phyloP scores from a whole-genome alignment of 2,329 filamentous ascomycete genomes.

The Hysterium pulicare region DNA sequence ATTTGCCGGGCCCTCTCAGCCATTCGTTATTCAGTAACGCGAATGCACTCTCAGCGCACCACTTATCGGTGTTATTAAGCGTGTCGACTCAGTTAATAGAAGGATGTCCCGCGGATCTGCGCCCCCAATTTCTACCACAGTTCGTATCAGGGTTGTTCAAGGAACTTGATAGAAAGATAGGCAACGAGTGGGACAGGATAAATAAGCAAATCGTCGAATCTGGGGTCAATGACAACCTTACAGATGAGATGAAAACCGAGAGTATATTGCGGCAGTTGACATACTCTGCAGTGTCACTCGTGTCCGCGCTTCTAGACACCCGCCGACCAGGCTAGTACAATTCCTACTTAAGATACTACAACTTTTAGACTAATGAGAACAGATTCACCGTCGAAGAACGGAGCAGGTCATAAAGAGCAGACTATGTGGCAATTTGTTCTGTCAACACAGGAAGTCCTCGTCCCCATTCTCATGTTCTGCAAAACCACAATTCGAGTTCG shows the following conservation, averaged over 20 bases:
- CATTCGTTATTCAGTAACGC: conserved; percentile 81
- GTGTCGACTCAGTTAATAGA: conserved; percentile 86
- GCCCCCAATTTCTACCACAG: conserved; percentile 78
- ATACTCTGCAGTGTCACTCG: conserved; percentile 86
- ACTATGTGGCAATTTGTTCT: conserved; percentile 81
- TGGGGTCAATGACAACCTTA: conserved; percentile 70
- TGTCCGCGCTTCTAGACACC: conserved; percentile 83
- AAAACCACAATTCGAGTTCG: conserved; percentile 86
- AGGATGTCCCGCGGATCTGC: conserved; percentile 77
- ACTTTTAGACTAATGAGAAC: conserved; percentile 7
- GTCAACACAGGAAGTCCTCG: conserved; percentile 71
- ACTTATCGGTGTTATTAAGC: conserved; percentile 89
- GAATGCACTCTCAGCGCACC: conserved; percentile 80
- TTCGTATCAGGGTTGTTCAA: conserved; percentile 78
- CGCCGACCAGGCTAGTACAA: conserved; percentile 54
- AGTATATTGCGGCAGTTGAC: conserved; percentile 92
- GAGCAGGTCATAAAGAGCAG: conserved; percentile 41
- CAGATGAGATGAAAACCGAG: conserved; percentile 97
- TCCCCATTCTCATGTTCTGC: conserved; percentile 87
- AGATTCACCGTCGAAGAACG: conserved; percentile 29
- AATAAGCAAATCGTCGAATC: conserved; percentile 54
- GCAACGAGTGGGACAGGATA: conserved; percentile 79
- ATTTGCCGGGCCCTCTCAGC: conserved; percentile 78
- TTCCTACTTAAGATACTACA: neutral
- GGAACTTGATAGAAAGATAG: conserved; percentile 85